Percentiles rank a stretch among this genome's conserved stretches.
Conservation (phyloP, 441 rosid genomes). For the Lagerstroemia fauriei region DNA sequence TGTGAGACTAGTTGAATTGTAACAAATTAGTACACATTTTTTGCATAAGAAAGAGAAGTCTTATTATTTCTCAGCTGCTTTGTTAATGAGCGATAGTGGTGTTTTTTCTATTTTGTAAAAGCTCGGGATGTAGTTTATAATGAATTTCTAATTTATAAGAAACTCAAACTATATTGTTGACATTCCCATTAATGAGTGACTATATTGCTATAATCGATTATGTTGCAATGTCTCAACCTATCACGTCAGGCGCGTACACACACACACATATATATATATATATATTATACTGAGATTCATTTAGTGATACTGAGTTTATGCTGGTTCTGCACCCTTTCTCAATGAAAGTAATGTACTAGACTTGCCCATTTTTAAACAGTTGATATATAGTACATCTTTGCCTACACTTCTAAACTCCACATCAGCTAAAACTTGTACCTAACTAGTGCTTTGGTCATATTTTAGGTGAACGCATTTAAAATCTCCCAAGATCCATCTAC, state of each 20-base stretch:
- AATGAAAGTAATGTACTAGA: not conserved
- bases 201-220: slow-evolving; percentile 71
- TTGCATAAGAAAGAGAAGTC: too few species aligned
- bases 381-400: not conserved
- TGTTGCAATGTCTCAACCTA: slow-evolving; percentile 81
- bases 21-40: not conserved
- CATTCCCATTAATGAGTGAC: too few species aligned
- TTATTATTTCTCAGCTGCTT: not conserved
- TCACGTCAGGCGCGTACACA: slow-evolving; percentile 55
- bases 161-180: too few species aligned
- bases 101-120: not conserved
- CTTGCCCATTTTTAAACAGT: not conserved
- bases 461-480: slow-evolving; percentile 72
- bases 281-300: slow-evolving; percentile 2
- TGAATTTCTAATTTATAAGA: not conserved
- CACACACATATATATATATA: too few species aligned
- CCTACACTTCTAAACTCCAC: not conserved
- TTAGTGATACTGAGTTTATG: not conserved
- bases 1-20: not conserved
- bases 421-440: not conserved
- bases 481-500: slow-evolving; percentile 57
- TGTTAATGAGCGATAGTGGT: not conserved
- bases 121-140: not conserved
- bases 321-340: too few species aligned
- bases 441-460: slow-evolving; percentile 12